Base-by-base conservation (phyloP, 2,329 filamentous ascomycete species). In the Drechslerella dactyloides region DNA sequence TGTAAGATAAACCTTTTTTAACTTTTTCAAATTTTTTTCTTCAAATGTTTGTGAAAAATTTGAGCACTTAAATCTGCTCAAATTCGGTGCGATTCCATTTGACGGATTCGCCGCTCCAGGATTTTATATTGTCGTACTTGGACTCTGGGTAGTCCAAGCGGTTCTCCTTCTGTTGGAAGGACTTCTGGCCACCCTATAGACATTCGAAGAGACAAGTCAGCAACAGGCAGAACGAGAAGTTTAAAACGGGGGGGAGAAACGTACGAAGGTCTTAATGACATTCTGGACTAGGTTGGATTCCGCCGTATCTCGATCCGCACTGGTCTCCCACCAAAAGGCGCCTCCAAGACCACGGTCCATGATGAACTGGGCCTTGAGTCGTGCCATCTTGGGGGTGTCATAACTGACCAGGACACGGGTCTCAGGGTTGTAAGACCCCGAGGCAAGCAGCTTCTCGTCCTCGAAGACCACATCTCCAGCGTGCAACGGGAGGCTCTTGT, bases 281-380 rank as follows among this genome's bases (percentile, higher is more conserved):
- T 30, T 46, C 23, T 70, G 48, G 4, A 70, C 37, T 10, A 70
- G 50, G 30, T 59, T 60, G 0, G 17, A 30, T 13, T 42, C 19
- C n/a, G 1, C 6, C 2, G 3, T 46, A 17, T 5, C n/a, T 77
- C 87, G 88, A 78, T 97, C 93, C 0, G 86, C 88, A 77, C 89
- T 93, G 76, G 87, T 90, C 81, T 97, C 93, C 90, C 90, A 96
- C 91, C 91, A 97, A 93, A 97, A 97, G n/a, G 85, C 91, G 17
- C 93, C 93, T 1, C 92, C 93, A 0, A 97, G 84, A 0, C 85
- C 83, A 50, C 84, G 81, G 19, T 85, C 79, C 77, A 83, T 85
- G 77, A 97, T 85, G 78, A 87, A 96, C 10, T 85, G 81, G 1
- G 87, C 87, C 82, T 97, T 97, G 74, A 81, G 78, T 74, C 82